A percentile compares a stretch with the other conserved stretches of the same genome.
These are phyloP conservation scores for Jatropha multifida DNA, from an alignment of 441 rosid species.

Conservation along the genomic window DNA sequence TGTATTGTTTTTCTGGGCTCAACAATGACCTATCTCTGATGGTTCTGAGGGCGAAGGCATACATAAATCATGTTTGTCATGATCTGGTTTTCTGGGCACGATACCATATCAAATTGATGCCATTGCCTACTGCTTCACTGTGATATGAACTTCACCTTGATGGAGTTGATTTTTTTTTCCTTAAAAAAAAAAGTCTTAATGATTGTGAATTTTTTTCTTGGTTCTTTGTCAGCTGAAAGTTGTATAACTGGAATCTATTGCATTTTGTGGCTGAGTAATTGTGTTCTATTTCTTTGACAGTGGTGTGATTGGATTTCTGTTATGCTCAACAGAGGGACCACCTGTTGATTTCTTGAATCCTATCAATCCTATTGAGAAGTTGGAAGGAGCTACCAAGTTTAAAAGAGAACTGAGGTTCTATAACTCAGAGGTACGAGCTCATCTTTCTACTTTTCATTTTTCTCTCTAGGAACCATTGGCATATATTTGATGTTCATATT, in stretches of 20 bases:
- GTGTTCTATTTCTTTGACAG: slow-evolving; percentile 37
- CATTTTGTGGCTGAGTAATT: slow-evolving; percentile 1
- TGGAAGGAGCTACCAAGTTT: slow-evolving; percentile 69
- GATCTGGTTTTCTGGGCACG: background rate
- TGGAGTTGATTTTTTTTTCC: background rate
- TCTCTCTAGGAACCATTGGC: background rate
- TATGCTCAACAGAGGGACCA: slow-evolving; percentile 82
- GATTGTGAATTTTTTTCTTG: background rate
- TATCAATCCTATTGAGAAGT: slow-evolving; percentile 85
- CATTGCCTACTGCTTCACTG: background rate
- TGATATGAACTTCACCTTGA: background rate
- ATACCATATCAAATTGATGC: background rate
- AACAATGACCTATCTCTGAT: background rate
- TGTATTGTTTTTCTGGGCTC: background rate
- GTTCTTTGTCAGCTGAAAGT: background rate
- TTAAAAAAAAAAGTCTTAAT: background rate
- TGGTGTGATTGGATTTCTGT: slow-evolving; percentile 82
- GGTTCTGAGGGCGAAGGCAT: background rate
- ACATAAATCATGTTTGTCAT: background rate
- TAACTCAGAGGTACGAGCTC: slow-evolving; percentile 67
- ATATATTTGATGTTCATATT: background rate
- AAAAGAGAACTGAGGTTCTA: slow-evolving; percentile 73
- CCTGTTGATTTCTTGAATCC: slow-evolving; percentile 85
- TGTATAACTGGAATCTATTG: background rate
- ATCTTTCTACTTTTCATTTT: background rate